These are phyloP conservation scores for Penicillium expansum DNA, from an alignment of 2,329 filamentous ascomycete genomes.

Conservation along the genomic window DNA sequence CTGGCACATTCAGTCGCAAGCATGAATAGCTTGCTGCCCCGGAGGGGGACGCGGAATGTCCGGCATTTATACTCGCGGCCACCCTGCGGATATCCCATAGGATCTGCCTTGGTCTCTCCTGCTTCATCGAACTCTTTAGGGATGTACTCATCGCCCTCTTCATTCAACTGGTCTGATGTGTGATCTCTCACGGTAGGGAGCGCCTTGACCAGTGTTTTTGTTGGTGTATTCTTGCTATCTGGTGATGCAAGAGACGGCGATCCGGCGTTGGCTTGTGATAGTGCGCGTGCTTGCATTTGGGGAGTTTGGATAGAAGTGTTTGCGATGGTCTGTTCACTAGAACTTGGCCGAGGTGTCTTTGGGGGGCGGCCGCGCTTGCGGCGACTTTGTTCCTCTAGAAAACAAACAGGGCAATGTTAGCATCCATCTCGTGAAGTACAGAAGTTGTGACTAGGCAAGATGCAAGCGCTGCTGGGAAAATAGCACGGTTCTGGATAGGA, in stretches of 20 bases:
- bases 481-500: not conserved
- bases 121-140: conserved; percentile 89
- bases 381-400: conserved; percentile 42
- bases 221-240: conserved; percentile 64
- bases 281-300: conserved; percentile 39
- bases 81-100: conserved; percentile 76
- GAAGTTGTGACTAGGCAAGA: conserved; percentile 10
- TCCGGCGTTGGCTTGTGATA: conserved; percentile 32
- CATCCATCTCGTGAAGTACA: conserved; percentile 11
- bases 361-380: conserved; percentile 52
- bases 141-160: conserved; percentile 89
- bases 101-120: conserved; percentile 89
- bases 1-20: conserved; percentile 95
- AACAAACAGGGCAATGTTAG: conserved; percentile 19
- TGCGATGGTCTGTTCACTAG: conserved; percentile 32
- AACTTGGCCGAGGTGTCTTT: conserved; percentile 45
- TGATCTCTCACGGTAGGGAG: conserved; percentile 94
- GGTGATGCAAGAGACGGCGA: conserved; percentile 62
- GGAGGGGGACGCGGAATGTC: conserved; percentile 87
- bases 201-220: conserved; percentile 85
- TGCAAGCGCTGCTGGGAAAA: not conserved
- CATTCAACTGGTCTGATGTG: conserved; percentile 89
- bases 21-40: conserved; percentile 96
- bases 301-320: conserved; percentile 40
- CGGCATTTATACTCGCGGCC: conserved; percentile 86